These are phyloP conservation scores for Nemania abortiva DNA, from an alignment of 2,329 filamentous ascomycete species.

Conservation along the genomic window DNA sequence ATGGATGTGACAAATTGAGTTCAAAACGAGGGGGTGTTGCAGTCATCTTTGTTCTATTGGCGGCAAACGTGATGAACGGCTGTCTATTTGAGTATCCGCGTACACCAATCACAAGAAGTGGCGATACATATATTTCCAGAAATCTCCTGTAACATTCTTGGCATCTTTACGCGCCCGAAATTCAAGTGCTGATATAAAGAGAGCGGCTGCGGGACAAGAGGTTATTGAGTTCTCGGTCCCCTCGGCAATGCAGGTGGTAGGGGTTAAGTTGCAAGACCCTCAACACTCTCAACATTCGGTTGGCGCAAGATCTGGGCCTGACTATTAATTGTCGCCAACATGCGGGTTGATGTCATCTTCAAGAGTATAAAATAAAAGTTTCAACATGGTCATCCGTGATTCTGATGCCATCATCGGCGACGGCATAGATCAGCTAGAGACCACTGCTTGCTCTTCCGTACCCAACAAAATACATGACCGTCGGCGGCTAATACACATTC, in stretches of 20 bases:
- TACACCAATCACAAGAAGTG: too few relatives aligned
- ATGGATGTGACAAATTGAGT: too few relatives aligned
- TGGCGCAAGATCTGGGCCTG: neutral
- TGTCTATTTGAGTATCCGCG: too few relatives aligned
- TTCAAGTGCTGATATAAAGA: neutral
- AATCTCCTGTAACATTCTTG: neutral
- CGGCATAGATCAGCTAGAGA: neutral
- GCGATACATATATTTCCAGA: neutral
- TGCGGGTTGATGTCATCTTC: slow-evolving; percentile 1
- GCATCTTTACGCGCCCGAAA: neutral
- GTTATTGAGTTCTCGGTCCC: neutral
- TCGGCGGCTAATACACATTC: neutral
- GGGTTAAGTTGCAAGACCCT: neutral
- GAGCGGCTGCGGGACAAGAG: neutral
- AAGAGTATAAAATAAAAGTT: neutral
- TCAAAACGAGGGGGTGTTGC: too few relatives aligned
- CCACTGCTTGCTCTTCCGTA: neutral
- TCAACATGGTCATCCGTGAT: neutral
- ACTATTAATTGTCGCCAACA: neutral
- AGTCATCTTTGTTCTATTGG: too few relatives aligned
- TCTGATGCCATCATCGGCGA: neutral
- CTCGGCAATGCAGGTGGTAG: neutral
- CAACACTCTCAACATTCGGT: neutral
- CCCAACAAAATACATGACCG: neutral
- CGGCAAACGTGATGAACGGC: too few relatives aligned